Percentiles rank a stretch among this genome's conserved stretches.
phyloP scores from a whole-genome alignment of 345 rosid genomes.

The Atalantia buxifolia region DNA sequence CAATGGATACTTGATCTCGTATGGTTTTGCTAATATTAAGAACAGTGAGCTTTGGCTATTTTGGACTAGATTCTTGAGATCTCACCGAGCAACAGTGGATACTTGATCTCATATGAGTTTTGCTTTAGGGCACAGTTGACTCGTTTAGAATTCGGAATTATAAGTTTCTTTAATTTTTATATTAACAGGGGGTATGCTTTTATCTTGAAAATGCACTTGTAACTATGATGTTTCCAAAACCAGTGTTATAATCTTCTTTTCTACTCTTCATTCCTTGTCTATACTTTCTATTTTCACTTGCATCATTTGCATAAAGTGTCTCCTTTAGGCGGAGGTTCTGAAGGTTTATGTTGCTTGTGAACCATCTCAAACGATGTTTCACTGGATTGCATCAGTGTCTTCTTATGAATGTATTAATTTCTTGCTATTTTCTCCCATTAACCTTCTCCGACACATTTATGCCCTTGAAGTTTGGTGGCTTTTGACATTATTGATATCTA shows the following conservation, averaged over 20 bases:
- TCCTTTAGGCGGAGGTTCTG: neutral
- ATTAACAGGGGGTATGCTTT: neutral
- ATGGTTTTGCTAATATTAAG: neutral
- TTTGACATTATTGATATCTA: neutral
- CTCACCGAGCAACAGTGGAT: neutral
- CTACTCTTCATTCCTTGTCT: neutral
- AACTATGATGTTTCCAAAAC: neutral
- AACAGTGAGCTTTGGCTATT: neutral
- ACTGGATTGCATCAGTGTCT: neutral
- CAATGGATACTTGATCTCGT: neutral
- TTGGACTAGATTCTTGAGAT: neutral
- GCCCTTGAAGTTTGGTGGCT: neutral
- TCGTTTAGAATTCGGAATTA: neutral
- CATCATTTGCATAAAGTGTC: neutral
- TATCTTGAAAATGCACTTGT: neutral
- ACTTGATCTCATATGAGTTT: constrained; percentile 1
- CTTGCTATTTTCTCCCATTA: neutral
- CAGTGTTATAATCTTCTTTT: neutral
- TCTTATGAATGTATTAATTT: neutral
- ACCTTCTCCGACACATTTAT: neutral
- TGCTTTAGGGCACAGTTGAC: neutral
- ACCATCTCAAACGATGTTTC: neutral
- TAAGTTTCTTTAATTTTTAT: neutral
- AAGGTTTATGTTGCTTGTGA: neutral
- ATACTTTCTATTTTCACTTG: neutral